Percentiles rank a stretch among this genome's conserved stretches.
These are phyloP conservation scores for Suillus placidus DNA, from an alignment of 768 basidiomycete species.

Conservation along the genomic window DNA sequence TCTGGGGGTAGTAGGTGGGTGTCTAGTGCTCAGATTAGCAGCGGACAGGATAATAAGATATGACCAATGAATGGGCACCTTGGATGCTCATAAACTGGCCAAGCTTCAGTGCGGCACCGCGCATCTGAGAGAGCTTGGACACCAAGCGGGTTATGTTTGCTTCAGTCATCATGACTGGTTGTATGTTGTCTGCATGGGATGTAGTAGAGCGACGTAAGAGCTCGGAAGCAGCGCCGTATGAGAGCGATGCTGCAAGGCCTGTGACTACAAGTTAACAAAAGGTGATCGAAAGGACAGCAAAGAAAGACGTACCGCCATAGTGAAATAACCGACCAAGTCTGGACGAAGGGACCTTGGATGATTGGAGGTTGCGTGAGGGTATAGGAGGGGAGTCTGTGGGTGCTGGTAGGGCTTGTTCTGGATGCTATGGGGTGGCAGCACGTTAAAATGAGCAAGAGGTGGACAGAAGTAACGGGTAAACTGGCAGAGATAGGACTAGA, in stretches of 20 bases:
- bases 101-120: constrained; percentile 93
- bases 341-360: constrained; percentile 91
- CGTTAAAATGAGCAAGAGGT: not conserved
- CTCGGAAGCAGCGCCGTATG: constrained; percentile 89
- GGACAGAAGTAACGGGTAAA: not conserved
- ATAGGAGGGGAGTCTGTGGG: constrained; percentile 46
- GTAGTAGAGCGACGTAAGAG: constrained; percentile 68
- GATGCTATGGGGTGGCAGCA: not conserved
- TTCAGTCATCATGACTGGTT: constrained; percentile 84
- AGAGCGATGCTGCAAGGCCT: constrained; percentile 91
- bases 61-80: constrained; percentile 42
- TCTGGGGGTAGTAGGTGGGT: constrained; percentile 87
- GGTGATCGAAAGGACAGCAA: not conserved
- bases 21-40: constrained; percentile 49
- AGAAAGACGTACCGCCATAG: constrained; percentile 74
- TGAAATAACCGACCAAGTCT: constrained; percentile 89
- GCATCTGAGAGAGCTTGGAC: constrained; percentile 91
- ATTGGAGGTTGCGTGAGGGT: constrained; percentile 53
- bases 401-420: not conserved
- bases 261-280: not conserved
- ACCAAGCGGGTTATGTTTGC: constrained; percentile 90
- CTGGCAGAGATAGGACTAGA: not conserved
- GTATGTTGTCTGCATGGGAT: constrained; percentile 33
- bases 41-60: not conserved
- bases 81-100: constrained; percentile 99